These are phyloP conservation scores for Carex arenaria DNA, from an alignment of 202 grass and related monocot genomes.

Conservation along the genomic window DNA sequence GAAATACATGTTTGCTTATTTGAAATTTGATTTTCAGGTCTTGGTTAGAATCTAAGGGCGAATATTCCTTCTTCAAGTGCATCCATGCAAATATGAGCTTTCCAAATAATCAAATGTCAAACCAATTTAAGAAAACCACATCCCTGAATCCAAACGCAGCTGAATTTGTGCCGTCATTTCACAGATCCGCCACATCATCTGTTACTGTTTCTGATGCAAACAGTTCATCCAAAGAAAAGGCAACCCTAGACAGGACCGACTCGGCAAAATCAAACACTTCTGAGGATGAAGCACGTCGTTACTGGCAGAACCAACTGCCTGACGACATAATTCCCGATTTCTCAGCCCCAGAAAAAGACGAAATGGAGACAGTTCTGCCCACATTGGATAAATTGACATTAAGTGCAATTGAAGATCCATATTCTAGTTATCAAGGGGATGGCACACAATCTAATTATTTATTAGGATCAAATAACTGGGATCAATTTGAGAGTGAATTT, in stretches of 20 bases:
- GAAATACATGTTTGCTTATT: not conserved
- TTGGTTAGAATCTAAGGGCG: slow-evolving; percentile 41
- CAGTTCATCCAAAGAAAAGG: slow-evolving; percentile 49
- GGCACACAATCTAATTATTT: slow-evolving; percentile 43
- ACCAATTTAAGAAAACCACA: slow-evolving; percentile 53
- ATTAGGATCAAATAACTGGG: slow-evolving; percentile 60
- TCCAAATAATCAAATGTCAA: slow-evolving; percentile 48
- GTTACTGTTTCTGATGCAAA: slow-evolving; percentile 35
- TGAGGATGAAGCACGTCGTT: slow-evolving; percentile 80
- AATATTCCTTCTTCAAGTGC: slow-evolving; percentile 41
- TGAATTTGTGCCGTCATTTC: slow-evolving; percentile 80
- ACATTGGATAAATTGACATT: slow-evolving; percentile 70
- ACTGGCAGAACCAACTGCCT: slow-evolving; percentile 85
- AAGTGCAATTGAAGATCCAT: slow-evolving; percentile 50
- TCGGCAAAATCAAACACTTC: slow-evolving; percentile 89
- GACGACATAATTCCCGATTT: slow-evolving; percentile 98
- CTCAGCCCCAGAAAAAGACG: slow-evolving; percentile 53
- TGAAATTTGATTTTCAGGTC: slow-evolving; percentile 42
- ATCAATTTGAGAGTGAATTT: slow-evolving; percentile 44
- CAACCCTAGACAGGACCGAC: slow-evolving; percentile 61
- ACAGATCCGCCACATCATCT: slow-evolving; percentile 46
- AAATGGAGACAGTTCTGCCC: slow-evolving; percentile 53
- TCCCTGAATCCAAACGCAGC: slow-evolving; percentile 95
- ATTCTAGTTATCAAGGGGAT: slow-evolving; percentile 55
- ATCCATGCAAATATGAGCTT: slow-evolving; percentile 71